A percentile compares a stretch with the other conserved stretches of the same genome.
These are phyloP conservation scores for Ambrosiella xylebori DNA, from an alignment of 2,329 filamentous ascomycete species.

Conservation along the genomic window DNA sequence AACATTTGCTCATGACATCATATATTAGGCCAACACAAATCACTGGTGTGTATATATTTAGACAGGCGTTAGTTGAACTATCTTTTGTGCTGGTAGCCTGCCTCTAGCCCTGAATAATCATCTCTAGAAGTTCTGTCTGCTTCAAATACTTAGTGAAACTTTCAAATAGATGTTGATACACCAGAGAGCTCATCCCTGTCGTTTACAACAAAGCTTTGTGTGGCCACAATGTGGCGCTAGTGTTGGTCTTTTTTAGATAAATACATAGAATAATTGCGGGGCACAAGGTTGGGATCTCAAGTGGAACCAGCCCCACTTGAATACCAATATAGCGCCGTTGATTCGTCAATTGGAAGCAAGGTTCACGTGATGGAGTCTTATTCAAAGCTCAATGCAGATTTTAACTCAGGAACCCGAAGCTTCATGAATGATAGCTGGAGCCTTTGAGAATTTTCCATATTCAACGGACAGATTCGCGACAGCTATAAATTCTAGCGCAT, in stretches of 20 bases:
- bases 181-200: not conserved
- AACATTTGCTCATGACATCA: too few species aligned
- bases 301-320: not conserved
- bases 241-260: not conserved
- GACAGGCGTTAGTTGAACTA: too few species aligned
- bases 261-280: not conserved
- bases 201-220: not conserved
- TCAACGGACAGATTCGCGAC: slow-evolving; percentile 7
- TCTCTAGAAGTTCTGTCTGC: too few species aligned
- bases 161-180: too few species aligned
- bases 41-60: too few species aligned
- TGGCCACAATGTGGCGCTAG: not conserved
- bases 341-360: slow-evolving; percentile 5
- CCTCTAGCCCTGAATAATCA: too few species aligned
- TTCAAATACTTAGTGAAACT: too few species aligned
- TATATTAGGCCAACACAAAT: too few species aligned
- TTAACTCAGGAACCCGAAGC: slow-evolving; percentile 5
- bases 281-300: not conserved
- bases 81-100: too few species aligned
- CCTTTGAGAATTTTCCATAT: not conserved
- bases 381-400: not conserved
- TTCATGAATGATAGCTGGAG: not conserved
- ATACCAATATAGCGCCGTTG: not conserved
- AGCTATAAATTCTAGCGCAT: slow-evolving; percentile 1
- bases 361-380: slow-evolving; percentile 7